Conservation (phyloP, 257 asterid species). For the Mitragyna speciosa region DNA sequence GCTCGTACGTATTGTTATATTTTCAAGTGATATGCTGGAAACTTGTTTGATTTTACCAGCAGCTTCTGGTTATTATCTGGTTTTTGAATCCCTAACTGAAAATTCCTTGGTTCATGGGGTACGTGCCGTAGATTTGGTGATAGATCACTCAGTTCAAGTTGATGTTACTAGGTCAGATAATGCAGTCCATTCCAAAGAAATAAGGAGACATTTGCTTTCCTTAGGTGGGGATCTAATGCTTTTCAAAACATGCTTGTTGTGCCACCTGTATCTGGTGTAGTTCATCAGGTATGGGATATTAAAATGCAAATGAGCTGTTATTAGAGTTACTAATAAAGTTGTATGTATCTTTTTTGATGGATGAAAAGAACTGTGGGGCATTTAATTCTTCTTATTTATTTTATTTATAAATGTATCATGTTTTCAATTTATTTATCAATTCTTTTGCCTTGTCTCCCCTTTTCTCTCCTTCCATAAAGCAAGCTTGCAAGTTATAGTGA, state of each 20-base stretch:
- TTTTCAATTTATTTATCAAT: background rate
- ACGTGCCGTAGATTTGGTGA: slow-evolving; percentile 99
- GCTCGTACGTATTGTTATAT: background rate
- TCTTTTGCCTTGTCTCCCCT: background rate
- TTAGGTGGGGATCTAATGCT: slow-evolving; percentile 97
- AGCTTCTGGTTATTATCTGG: background rate
- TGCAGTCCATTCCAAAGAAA: slow-evolving; percentile 94
- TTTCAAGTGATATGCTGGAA: background rate
- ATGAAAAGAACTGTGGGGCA: background rate
- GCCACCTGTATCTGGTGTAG: slow-evolving; percentile 98
- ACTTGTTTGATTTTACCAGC: background rate
- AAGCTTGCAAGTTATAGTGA: background rate
- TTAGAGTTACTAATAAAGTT: background rate
- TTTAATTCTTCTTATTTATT: background rate
- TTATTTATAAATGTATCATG: background rate
- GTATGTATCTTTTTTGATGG: background rate
- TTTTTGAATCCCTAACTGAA: slow-evolving; percentile 11
- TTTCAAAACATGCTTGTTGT: slow-evolving; percentile 97
- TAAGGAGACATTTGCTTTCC: slow-evolving; percentile 97
- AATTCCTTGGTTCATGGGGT: slow-evolving; percentile 25
- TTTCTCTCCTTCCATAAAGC: background rate
- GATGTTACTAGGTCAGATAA: slow-evolving; percentile 87
- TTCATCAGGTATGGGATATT: slow-evolving; percentile 69
- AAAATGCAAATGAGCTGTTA: slow-evolving; percentile 9
- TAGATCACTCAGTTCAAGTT: slow-evolving; percentile 97